These are phyloP conservation scores for Didymella lethalis DNA, from an alignment of 2,329 filamentous ascomycete species.

Conservation along the genomic window DNA sequence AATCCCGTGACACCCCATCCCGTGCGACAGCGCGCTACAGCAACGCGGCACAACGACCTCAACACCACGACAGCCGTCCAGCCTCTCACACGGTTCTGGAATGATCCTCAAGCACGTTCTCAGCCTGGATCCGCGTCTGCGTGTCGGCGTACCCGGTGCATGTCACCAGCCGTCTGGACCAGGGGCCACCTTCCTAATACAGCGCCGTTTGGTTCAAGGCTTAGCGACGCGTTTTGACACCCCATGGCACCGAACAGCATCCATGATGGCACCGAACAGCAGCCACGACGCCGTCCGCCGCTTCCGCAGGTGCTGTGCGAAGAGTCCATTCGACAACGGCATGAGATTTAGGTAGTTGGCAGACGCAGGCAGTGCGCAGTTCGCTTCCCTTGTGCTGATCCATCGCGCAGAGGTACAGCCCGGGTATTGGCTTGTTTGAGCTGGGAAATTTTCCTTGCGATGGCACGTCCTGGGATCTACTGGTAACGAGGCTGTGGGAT, in stretches of 20 bases:
- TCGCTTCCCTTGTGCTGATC: slow-evolving; percentile 6
- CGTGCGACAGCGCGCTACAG: slow-evolving; percentile 3
- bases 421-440: neutral
- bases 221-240: slow-evolving; percentile 16
- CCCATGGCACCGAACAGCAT: slow-evolving; percentile 10
- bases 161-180: slow-evolving; percentile 1
- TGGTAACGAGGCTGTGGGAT: neutral
- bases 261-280: too few relatives aligned
- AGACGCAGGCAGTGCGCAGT: slow-evolving; percentile 3
- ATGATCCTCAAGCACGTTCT: slow-evolving; percentile 1
- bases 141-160: slow-evolving; percentile 2
- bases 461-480: neutral
- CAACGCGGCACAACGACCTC: slow-evolving; percentile 1
- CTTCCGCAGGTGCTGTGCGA: neutral
- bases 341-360: neutral
- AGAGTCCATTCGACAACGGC: neutral
- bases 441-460: neutral
- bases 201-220: slow-evolving; percentile 6
- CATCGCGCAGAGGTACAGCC: slow-evolving; percentile 3
- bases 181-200: slow-evolving; percentile 20
- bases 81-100: neutral
- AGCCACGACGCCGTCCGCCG: slow-evolving; percentile 4
- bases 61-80: slow-evolving; percentile 5
- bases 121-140: neutral
- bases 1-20: neutral